Base-by-base conservation (phyloP, 2,329 filamentous ascomycete species). In the Pseudogymnoascus sp. region DNA sequence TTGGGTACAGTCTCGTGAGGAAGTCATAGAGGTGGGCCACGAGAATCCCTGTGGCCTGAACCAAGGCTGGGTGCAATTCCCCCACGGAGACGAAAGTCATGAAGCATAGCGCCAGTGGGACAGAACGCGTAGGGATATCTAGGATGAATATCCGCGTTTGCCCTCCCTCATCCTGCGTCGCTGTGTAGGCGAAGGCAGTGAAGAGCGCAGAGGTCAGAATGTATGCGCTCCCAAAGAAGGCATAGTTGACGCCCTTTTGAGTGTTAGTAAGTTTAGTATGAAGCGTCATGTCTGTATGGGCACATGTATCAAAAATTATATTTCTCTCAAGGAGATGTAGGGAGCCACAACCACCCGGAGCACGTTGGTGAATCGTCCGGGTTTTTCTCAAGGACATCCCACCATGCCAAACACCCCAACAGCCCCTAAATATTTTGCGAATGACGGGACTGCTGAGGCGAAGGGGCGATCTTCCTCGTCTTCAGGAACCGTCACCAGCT, bases 11-110 rank as follows among this genome's bases (percentile, higher is more conserved):
- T 58, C 90, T 84, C 1, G 89, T 91, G 58, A 97, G 74, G 71
- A 97, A 99, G 72, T 97, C 90, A 74, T 91, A 96, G 17, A 94
- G 70, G 73, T 99, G 94, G 4, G 92, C 92, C 10, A 92, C 90
- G 44, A 96, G 66, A 9, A 99, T 79, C n/a, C 94, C 94, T 35
- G 84, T 89, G 4, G 84, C 74, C 70, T 95, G 86, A 3, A 86
- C 69, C 61, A 89, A 71, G 9, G 89, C 81, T 36, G 80, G 79
- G 7, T 31, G 24, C 26, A 40, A 11, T 8, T 13, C 15, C 9
- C 87, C 86, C 4, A 76, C 79, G 71, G 89, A 83, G 60, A 97
- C 77, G 21, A 96, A 79, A 9, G 87, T 88, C 68, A 91, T 77
- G 13, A 85, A 74, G 47, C 97, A 82, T 81, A 96, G 89, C 65